Base-by-base conservation (phyloP, 371 early-diverging fungal genomes). In the Lichtheimia corymbifera region DNA sequence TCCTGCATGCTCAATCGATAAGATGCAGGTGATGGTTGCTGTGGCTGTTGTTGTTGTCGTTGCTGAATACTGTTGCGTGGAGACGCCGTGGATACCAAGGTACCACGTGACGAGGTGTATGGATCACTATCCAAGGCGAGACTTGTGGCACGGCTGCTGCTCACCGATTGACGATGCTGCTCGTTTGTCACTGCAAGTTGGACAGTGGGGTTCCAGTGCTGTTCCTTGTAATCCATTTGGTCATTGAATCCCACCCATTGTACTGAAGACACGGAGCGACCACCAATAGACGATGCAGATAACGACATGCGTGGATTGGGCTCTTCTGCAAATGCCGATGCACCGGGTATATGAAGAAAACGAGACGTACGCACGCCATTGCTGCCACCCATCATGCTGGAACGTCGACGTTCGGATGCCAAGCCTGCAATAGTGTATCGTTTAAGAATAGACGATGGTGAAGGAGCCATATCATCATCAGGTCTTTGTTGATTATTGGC, bases 171-270 rank as follows among this genome's bases (percentile, higher is more conserved):
- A 40, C 63, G 58, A 9, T 47, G n/a, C 17, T 40, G 55, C 13
- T 63, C 61, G 41, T 73, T 73, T n/a, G 63, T 73, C 11, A 74
- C 70, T 6, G 75, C 66, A 45, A 74, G 58, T 50, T 72, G 75
- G 22, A 57, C 30, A 3, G 62, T 57, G 2, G 61, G 60, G 41
- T 59, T 55, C 65, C 71, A 67, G 20, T 53, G 55, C 30, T 61
- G 64, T 55, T 61, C 67, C 25, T 58, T 61, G 30, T 66, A 71
- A 24, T 76, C 76, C 76, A 76, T 76, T 15, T 55, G 57, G 27
- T 76, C 70, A 53, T 76, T 76, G 22, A 76, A 76, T 22, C 65
- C 73, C 1, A 76, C 71, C 76, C 76, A 76, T 22, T 76, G 76
- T 3, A 76, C 63, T 4, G 73, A 73, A 0, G 70, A 55, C 2